These are phyloP conservation scores for Mucor ambiguus DNA, from an alignment of 371 early-diverging fungal species.

Conservation along the genomic window DNA sequence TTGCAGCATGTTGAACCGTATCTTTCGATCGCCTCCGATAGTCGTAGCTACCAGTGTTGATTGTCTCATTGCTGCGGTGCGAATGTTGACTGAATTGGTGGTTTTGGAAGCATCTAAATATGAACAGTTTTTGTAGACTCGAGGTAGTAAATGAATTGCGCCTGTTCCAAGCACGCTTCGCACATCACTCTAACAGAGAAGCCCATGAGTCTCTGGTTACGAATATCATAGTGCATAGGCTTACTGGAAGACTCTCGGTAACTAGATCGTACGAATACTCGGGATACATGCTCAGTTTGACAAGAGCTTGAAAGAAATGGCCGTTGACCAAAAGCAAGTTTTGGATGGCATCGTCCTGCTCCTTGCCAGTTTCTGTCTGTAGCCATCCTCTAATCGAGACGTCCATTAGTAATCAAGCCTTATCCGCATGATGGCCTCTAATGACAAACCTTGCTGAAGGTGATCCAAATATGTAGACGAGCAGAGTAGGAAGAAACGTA, in stretches of 20 bases:
- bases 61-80: constrained; percentile 36
- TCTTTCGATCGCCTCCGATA: constrained; percentile 25
- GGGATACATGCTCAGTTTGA: constrained; percentile 20
- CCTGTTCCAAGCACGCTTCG: constrained; percentile 32
- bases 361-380: constrained; percentile 28
- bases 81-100: constrained; percentile 19
- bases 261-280: constrained; percentile 36
- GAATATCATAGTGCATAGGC: not conserved
- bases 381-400: constrained; percentile 34
- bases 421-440: not conserved
- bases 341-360: constrained; percentile 27
- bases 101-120: constrained; percentile 7
- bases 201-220: constrained; percentile 15
- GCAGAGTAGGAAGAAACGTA: constrained; percentile 28
- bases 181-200: constrained; percentile 17
- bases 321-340: constrained; percentile 26
- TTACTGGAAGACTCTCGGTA: constrained; percentile 37
- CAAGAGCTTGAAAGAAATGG: constrained; percentile 31
- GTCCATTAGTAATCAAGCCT: no score
- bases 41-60: constrained; percentile 29
- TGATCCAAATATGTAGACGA: constrained; percentile 40
- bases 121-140: constrained; percentile 29
- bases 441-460: constrained; percentile 34
- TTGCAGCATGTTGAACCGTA: constrained; percentile 40
- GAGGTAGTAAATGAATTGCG: constrained; percentile 34